Evolutionary conservation across 371 early-diverging fungal genomes (phyloP).

Genomic region (Apophysomyces elegans): DNA sequence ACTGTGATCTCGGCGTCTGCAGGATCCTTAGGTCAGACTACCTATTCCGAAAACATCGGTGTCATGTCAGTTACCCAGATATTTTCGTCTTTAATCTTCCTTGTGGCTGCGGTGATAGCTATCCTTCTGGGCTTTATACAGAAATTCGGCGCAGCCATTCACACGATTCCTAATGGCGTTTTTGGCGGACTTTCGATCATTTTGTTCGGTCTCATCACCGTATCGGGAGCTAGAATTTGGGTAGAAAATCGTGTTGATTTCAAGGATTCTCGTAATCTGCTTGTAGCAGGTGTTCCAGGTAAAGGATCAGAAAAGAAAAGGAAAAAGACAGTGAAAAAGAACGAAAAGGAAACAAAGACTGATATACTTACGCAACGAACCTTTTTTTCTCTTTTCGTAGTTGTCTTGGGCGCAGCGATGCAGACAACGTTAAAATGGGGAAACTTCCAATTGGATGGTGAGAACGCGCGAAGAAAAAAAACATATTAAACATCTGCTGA

Average conservation of each 20-base stretch:
- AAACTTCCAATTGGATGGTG: slow-evolving; percentile 50
- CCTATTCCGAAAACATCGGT: slow-evolving; percentile 64
- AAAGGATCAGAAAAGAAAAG: background rate
- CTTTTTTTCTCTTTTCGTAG: slow-evolving; percentile 11
- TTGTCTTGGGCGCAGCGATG: slow-evolving; percentile 53
- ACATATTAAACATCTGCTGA: background rate
- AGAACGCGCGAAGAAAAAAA: background rate
- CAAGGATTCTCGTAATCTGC: slow-evolving; percentile 54
- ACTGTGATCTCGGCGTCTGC: slow-evolving; percentile 55
- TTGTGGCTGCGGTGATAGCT: slow-evolving; percentile 58
- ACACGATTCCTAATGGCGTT: slow-evolving; percentile 60
- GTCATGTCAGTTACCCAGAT: slow-evolving; percentile 51
- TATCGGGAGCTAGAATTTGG: slow-evolving; percentile 68
- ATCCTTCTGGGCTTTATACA: slow-evolving; percentile 61
- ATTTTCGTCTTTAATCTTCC: slow-evolving; percentile 59
- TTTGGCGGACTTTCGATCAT: slow-evolving; percentile 63
- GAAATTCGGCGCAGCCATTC: slow-evolving; percentile 63
- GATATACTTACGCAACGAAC: slow-evolving; percentile 12
- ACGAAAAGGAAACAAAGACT: slow-evolving; percentile 8
- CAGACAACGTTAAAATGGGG: slow-evolving; percentile 46
- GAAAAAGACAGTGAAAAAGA: slow-evolving; percentile 11
- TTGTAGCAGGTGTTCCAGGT: slow-evolving; percentile 55
- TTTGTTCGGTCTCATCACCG: slow-evolving; percentile 59
- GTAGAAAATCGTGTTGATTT: slow-evolving; percentile 60
- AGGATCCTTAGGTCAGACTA: slow-evolving; percentile 60